These are phyloP conservation scores for Paracoccidioides lutzii DNA, from an alignment of 2,329 filamentous ascomycete species.

Conservation along the genomic window DNA sequence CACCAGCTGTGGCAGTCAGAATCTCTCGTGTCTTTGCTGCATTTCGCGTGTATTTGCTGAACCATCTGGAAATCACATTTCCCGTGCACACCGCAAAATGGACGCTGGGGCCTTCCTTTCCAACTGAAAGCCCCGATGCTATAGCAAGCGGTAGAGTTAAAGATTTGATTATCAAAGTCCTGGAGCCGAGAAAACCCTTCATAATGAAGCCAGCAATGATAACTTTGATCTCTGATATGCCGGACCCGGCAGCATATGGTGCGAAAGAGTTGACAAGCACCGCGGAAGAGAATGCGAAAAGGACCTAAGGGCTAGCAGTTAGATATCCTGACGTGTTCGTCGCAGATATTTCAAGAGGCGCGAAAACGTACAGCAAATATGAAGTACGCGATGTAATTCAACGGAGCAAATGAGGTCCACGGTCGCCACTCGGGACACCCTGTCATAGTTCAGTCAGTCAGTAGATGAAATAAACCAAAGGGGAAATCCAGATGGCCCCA, in stretches of 20 bases:
- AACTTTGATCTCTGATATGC: conserved; percentile 98
- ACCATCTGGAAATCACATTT: conserved; percentile 87
- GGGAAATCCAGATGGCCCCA: background rate
- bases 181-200: conserved; percentile 90
- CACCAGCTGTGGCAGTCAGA: conserved; percentile 82
- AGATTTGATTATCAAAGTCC: conserved; percentile 89
- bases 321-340: background rate
- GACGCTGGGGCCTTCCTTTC: conserved; percentile 96
- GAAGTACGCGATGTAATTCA: conserved; percentile 84
- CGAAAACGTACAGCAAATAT: conserved; percentile 54
- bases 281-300: conserved; percentile 73
- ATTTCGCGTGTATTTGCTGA: conserved; percentile 81
- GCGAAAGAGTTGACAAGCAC: conserved; percentile 81
- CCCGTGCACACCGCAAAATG: conserved; percentile 97
- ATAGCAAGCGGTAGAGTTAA: conserved; percentile 83
- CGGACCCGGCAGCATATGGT: conserved; percentile 89
- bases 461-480: conserved; percentile 1
- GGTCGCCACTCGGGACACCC: conserved; percentile 78
- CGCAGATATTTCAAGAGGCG: background rate
- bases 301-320: conserved; percentile 35
- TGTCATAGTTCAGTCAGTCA: conserved; percentile 19
- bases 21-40: conserved; percentile 93
- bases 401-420: conserved; percentile 65
- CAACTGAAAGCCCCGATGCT: conserved; percentile 83
- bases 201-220: conserved; percentile 98